A percentile compares a stretch with the other conserved stretches of the same genome.
Evolutionary conservation across 208 protist species (phyloP).

Genomic region (Acanthamoeba sp.): DNA sequence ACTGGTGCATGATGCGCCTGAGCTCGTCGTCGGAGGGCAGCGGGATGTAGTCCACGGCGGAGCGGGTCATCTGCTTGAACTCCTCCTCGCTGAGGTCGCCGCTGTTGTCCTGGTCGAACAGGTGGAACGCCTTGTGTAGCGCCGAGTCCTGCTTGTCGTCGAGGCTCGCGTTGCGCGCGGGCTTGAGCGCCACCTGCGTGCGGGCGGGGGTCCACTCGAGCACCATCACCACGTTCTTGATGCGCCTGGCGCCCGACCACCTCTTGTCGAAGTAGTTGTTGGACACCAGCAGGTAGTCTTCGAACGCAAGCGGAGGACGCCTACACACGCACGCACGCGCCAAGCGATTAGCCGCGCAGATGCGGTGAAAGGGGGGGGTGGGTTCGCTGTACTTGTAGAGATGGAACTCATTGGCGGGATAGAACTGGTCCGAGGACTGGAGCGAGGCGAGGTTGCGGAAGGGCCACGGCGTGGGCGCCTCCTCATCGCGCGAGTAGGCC

Average conservation of each 20-base stretch:
- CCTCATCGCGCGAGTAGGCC: conserved; percentile 92
- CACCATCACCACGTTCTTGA: conserved; percentile 94
- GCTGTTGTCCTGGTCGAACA: conserved; percentile 73
- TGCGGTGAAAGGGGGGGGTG: no score
- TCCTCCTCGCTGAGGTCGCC: conserved; percentile 55
- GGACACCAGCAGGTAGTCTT: conserved; percentile 89
- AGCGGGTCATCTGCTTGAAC: conserved; percentile 47
- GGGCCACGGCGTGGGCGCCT: conserved; percentile 92
- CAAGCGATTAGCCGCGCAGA: no score
- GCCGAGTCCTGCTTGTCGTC: conserved; percentile 47
- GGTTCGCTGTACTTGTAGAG: conserved; percentile 38
- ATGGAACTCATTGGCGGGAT: conserved; percentile 74
- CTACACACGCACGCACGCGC: no score
- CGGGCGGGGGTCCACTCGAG: conserved; percentile 91
- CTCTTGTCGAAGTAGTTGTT: conserved; percentile 95
- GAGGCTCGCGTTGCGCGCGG: neutral
- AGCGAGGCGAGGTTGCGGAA: conserved; percentile 67
- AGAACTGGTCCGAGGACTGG: conserved; percentile 80
- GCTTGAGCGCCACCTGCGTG: conserved; percentile 12
- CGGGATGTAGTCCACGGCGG: conserved; percentile 51
- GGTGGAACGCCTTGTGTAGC: conserved; percentile 33
- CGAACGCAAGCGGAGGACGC: conserved; percentile 86
- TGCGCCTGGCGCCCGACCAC: conserved; percentile 92
- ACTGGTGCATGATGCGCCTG: conserved; percentile 17
- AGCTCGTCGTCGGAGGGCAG: conserved; percentile 31